Base-by-base conservation (phyloP, 345 rosid genomes). In the Limnanthes douglasii region DNA sequence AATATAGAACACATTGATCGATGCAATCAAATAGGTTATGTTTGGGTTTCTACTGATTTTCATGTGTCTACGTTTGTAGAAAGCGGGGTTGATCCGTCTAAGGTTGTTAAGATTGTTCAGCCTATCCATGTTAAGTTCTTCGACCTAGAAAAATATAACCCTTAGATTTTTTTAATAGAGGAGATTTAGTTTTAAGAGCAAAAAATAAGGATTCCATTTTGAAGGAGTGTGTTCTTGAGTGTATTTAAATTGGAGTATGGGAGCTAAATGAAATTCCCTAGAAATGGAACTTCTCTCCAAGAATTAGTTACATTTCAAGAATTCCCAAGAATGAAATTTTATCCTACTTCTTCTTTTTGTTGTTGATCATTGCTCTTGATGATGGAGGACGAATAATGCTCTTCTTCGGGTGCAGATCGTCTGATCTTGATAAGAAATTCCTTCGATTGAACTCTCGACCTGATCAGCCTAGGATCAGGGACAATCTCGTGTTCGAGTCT, bases 31-130 rank as follows among this genome's bases (percentile, higher is more conserved):
- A 78, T 86, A 92, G 73, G 81, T 60, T 64, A 48, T 16, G 71
- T 86, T 9, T 81, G 94, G 94, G 86, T 86, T 63, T 94, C 96
- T 31, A 75, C 76, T 14, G 86, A 74, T 34, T 86, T 86, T 57
- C 92, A 78, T 48, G 71, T 78, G 11, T 65, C 76, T 23, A 55
- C 86, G 10, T 81, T 86, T 56, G 60, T 73, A 15, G 4, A 50
- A 15, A 81, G 86, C 42, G 94, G 92, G 34, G 77, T 75, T 64
- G 84, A 81, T 62, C 65, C 54, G 2, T 56, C 84, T 8, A 86
- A 78, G 55, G 78, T 86, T 48, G 79, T 75, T 18, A 81, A 81
- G 56, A 43, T 78, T 38, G 81, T 78, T 39, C 96, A 81, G 56
- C 81, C 94, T 37, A 41, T 81, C 28, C 92, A 86, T 62, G 84